Percentiles rank a stretch among this genome's conserved stretches.
phyloP scores from a whole-genome alignment of 306 rosid genomes.

The Quercus rubra region DNA sequence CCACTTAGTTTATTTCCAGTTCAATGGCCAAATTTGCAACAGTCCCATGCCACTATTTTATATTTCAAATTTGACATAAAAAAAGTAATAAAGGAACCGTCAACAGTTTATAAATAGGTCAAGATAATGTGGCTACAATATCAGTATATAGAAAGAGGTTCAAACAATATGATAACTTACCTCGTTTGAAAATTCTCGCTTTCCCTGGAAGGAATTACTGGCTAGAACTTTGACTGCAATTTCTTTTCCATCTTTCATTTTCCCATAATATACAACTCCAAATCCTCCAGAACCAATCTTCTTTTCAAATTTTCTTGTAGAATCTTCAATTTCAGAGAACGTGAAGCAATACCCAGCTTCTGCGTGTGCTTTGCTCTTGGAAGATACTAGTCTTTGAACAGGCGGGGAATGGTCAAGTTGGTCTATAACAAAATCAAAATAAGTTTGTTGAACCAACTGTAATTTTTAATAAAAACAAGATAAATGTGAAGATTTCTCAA shows the following conservation, averaged over 20 bases:
- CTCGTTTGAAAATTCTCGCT: slow-evolving; percentile 95
- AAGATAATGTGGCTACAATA: not conserved
- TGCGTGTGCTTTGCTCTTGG: slow-evolving; percentile 58
- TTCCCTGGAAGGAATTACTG: slow-evolving; percentile 86
- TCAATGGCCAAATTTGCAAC: not conserved
- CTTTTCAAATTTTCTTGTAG: slow-evolving; percentile 75
- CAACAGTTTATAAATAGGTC: not conserved
- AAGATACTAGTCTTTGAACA: slow-evolving; percentile 47
- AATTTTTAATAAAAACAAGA: slow-evolving; percentile 9
- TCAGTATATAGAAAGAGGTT: slow-evolving; percentile 14
- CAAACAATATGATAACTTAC: slow-evolving; percentile 32
- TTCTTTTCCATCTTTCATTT: slow-evolving; percentile 74
- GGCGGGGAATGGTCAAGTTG: slow-evolving; percentile 39
- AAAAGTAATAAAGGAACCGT: not conserved
- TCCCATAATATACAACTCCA: slow-evolving; percentile 88
- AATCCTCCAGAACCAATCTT: slow-evolving; percentile 95
- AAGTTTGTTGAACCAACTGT: slow-evolving; percentile 20
- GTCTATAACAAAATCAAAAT: slow-evolving; percentile 39
- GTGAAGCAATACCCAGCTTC: slow-evolving; percentile 86
- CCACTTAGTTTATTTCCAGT: not conserved
- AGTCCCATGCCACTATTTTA: slow-evolving; percentile 10
- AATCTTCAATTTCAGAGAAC: slow-evolving; percentile 64
- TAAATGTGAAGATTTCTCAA: not conserved
- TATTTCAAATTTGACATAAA: not conserved
- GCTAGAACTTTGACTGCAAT: slow-evolving; percentile 88